Conservation (phyloP, 805 yeast genomes). For the Myxozyma nipponensis region DNA sequence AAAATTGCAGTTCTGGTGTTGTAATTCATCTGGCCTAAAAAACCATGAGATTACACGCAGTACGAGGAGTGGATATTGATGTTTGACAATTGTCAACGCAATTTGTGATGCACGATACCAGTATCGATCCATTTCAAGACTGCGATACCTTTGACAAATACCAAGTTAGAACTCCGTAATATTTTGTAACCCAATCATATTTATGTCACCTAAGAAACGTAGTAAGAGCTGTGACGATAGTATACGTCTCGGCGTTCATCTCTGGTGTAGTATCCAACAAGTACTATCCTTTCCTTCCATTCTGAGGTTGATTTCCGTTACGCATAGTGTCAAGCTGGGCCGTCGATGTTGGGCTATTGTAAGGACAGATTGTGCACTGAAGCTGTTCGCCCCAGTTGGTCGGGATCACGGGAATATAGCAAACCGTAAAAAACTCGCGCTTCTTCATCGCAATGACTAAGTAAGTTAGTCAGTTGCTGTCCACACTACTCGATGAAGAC, state of each 20-base stretch:
- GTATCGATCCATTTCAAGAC: too few species aligned
- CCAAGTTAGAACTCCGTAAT: too few species aligned
- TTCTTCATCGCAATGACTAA: constrained; percentile 25
- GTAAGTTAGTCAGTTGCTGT: neutral
- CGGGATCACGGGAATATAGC: constrained; percentile 36
- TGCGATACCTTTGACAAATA: too few species aligned
- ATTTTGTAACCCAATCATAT: too few species aligned
- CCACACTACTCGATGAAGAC: neutral
- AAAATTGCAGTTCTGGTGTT: neutral
- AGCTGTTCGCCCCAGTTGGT: constrained; percentile 29
- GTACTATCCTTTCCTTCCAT: too few species aligned
- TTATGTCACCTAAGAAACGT: too few species aligned
- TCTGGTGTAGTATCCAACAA: too few species aligned
- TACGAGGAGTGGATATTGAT: neutral
- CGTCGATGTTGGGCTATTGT: constrained; percentile 1
- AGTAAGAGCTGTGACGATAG: too few species aligned
- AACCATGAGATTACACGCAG: neutral
- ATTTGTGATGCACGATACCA: too few species aligned
- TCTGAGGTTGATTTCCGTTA: too few species aligned
- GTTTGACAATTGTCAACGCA: too few species aligned
- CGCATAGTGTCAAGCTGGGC: constrained; percentile 13
- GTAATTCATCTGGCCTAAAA: neutral
- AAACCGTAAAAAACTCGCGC: constrained; percentile 35
- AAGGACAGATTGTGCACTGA: constrained; percentile 24
- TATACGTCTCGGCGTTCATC: too few species aligned